phyloP scores from a whole-genome alignment of 1,284 basidiomycete genomes.

The Leccinum subrobustum region DNA sequence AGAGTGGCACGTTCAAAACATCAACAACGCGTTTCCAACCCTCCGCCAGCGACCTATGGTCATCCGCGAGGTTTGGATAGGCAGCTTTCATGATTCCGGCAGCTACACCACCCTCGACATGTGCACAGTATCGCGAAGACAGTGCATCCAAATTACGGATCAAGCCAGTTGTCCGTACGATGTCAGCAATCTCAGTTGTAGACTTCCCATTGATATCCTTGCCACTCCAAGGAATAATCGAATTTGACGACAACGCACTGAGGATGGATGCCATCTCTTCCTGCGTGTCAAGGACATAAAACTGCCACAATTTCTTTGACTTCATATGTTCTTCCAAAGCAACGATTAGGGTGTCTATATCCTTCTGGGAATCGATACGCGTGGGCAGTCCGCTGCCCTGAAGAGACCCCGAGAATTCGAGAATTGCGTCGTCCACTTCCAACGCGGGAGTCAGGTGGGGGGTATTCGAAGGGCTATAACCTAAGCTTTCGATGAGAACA shows the following conservation, averaged over 20 bases:
- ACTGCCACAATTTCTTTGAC: slow-evolving; percentile 82
- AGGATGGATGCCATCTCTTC: slow-evolving; percentile 57
- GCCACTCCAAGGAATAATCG: slow-evolving; percentile 55
- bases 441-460: slow-evolving; percentile 88
- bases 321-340: slow-evolving; percentile 67
- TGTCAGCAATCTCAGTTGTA: slow-evolving; percentile 66
- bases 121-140: slow-evolving; percentile 66
- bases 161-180: slow-evolving; percentile 53
- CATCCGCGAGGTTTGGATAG: slow-evolving; percentile 49
- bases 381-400: slow-evolving; percentile 70
- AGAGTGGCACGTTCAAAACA: slow-evolving; percentile 84
- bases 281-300: slow-evolving; percentile 80
- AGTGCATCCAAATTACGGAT: slow-evolving; percentile 60
- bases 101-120: slow-evolving; percentile 58
- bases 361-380: slow-evolving; percentile 57
- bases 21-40: slow-evolving; percentile 80
- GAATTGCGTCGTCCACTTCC: slow-evolving; percentile 82
- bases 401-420: slow-evolving; percentile 76
- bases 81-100: slow-evolving; percentile 74
- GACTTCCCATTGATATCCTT: slow-evolving; percentile 56
- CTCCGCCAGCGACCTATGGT: slow-evolving; percentile 57
- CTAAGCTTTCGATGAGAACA: slow-evolving; percentile 41
- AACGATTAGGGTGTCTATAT: slow-evolving; percentile 64
- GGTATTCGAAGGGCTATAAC: slow-evolving; percentile 85
- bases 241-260: slow-evolving; percentile 45